These are phyloP conservation scores for Eutypella sp. DNA, from an alignment of 2,329 filamentous ascomycete genomes.

Conservation along the genomic window DNA sequence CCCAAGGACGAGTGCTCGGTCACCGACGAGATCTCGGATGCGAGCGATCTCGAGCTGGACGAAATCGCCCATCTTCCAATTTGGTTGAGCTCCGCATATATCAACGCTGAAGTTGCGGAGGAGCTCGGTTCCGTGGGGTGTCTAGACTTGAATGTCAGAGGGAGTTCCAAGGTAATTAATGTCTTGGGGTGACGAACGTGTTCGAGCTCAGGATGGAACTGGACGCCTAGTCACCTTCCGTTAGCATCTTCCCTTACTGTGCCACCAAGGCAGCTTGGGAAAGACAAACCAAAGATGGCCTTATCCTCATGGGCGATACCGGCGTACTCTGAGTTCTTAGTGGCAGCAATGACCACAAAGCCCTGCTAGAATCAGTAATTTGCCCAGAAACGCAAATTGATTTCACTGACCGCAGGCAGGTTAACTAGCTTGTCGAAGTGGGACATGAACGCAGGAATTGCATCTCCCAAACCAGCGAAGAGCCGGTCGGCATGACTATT, in stretches of 20 bases:
- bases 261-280: not conserved
- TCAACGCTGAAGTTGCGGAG: slow-evolving; percentile 78
- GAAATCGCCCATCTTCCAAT: slow-evolving; percentile 87
- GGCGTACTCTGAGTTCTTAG: slow-evolving; percentile 71
- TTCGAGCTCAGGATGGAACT: slow-evolving; percentile 1
- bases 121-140: slow-evolving; percentile 62
- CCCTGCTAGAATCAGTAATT: slow-evolving; percentile 31
- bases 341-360: slow-evolving; percentile 71
- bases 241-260: not conserved
- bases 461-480: slow-evolving; percentile 68
- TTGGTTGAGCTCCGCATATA: slow-evolving; percentile 70
- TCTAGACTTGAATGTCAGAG: slow-evolving; percentile 45
- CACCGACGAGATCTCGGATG: slow-evolving; percentile 77
- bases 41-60: slow-evolving; percentile 72
- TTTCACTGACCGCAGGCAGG: slow-evolving; percentile 47
- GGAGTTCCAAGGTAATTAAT: slow-evolving; percentile 1
- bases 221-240: not conserved
- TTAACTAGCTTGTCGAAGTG: slow-evolving; percentile 80
- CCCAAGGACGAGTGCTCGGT: slow-evolving; percentile 66
- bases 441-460: slow-evolving; percentile 65
- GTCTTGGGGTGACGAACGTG: slow-evolving; percentile 3
- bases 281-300: slow-evolving; percentile 58
- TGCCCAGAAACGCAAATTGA: not conserved
- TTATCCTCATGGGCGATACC: slow-evolving; percentile 68
- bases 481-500: slow-evolving; percentile 67